Conservation (phyloP, 2,329 filamentous ascomycete genomes). For the Helicocarpus griseus region DNA sequence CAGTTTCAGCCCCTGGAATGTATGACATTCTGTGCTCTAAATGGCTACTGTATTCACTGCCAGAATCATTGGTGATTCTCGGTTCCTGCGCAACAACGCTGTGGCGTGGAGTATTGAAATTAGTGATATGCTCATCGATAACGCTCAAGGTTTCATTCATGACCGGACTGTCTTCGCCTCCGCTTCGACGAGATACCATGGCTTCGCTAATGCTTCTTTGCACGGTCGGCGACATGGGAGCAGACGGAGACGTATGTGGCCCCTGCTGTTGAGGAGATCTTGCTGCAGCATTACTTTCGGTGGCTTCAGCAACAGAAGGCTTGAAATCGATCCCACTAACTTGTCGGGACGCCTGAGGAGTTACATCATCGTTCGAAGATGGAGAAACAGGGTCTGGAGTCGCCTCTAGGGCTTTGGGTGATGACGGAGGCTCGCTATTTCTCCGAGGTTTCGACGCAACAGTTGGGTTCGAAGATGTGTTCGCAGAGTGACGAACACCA, state of each 20-base stretch:
- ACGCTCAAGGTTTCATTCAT: constrained; percentile 92
- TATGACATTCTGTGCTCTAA: constrained; percentile 72
- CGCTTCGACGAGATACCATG: constrained; percentile 39
- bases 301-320: constrained; percentile 14
- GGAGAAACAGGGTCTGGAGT: constrained; percentile 17
- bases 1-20: constrained; percentile 78
- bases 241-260: constrained; percentile 26
- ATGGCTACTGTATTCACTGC: constrained; percentile 80
- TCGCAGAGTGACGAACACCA: constrained; percentile 8
- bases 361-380: constrained; percentile 26
- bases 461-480: constrained; percentile 6
- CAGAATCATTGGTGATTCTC: constrained; percentile 59
- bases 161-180: constrained; percentile 62
- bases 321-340: constrained; percentile 24
- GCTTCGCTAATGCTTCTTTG: constrained; percentile 37
- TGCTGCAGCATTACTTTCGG: background rate
- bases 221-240: constrained; percentile 26
- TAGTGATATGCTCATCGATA: constrained; percentile 93
- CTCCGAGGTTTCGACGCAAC: background rate
- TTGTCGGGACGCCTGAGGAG: constrained; percentile 33
- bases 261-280: constrained; percentile 16
- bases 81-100: constrained; percentile 40
- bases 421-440: background rate
- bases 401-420: constrained; percentile 6
- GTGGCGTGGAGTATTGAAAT: constrained; percentile 58